Evolutionary conservation across 2,329 filamentous ascomycete genomes (phyloP), one percentile per base, ranked within the genome.

Genomic region (Macrophomina phaseolina): DNA sequence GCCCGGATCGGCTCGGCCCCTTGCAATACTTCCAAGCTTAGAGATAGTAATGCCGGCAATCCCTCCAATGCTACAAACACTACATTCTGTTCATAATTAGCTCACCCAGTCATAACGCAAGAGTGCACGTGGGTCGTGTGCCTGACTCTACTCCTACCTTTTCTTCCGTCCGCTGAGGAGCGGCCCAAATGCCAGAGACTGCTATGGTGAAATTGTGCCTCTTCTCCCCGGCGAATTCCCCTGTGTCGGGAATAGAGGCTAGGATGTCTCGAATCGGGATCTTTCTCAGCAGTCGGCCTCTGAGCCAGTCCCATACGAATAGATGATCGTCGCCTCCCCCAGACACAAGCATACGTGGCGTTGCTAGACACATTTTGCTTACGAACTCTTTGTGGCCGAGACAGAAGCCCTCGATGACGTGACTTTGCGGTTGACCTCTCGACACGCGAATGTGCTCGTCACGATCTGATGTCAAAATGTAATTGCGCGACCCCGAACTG

Each of bases 381-480:
- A 99, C 84, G 76, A 98, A 98, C 45, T 94, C 87, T 63, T 85
- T 88, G 79, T 99, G 95, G 4, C 93, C 94, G 2, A 97, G 85
- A 75, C 94, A 98, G 78, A 91, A 98, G 0, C 85, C 85, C 78
- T 98, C 93, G 70, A 97, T 96, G 68, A 98, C 84, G 77, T 97
- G 90, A 0, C 92, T 85, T 77, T 98, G 94, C 1, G 92, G 91
- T 68, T 89, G 84, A 46, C 90, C 92, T 67, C 93, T 87, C 58
- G 92, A 97, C 23, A 97, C 84, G 45, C 95, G 91, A 73, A 99
- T 94, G 79, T 99, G 95, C 78, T 93, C 89, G 74, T 92, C 89
- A 68, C 89, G 84, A 76, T 92, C 90, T 18, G 87, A 84, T 12
- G 89, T 91, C 55, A 92, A 79, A 56, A 92, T 86, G 72, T 90